These are phyloP conservation scores for Phytophthora fragariaefolia DNA, from an alignment of 352 stramenopile species.

Conservation along the genomic window DNA sequence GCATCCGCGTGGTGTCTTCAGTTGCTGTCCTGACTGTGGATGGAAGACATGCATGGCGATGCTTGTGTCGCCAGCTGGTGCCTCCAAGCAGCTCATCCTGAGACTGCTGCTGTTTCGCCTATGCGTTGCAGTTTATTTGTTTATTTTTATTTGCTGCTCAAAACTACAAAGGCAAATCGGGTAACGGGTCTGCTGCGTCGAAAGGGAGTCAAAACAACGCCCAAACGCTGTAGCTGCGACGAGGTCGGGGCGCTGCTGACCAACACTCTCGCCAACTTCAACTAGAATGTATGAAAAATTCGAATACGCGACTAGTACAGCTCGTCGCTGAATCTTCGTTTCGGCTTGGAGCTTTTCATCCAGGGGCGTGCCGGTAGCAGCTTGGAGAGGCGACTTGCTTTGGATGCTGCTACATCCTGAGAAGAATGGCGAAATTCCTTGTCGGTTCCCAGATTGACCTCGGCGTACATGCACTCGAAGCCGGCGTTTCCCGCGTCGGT, in stretches of 20 bases:
- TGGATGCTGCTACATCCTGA: background rate
- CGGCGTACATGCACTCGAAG: slow-evolving; percentile 33
- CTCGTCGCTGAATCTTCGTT: slow-evolving; percentile 10
- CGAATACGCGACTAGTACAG: too few relatives aligned
- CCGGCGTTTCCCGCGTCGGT: background rate
- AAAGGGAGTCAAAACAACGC: background rate
- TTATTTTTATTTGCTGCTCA: too few relatives aligned
- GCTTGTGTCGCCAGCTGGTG: too few relatives aligned
- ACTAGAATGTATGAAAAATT: background rate
- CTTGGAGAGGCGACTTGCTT: slow-evolving; percentile 15
- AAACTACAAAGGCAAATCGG: background rate
- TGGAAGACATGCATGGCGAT: too few relatives aligned
- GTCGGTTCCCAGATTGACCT: slow-evolving; percentile 18
- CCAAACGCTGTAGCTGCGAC: background rate
- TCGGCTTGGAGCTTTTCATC: slow-evolving; percentile 27
- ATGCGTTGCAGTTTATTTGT: background rate
- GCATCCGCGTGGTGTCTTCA: too few relatives aligned
- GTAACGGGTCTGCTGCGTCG: background rate
- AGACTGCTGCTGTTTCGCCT: too few relatives aligned
- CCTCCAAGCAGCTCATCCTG: too few relatives aligned
- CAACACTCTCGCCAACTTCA: background rate
- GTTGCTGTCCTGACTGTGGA: too few relatives aligned
- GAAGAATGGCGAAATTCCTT: slow-evolving; percentile 9
- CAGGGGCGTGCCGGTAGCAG: slow-evolving; percentile 27
- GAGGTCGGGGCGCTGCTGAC: background rate